Evolutionary conservation across 495 filamentous ascomycete species (phyloP).

Genomic region (Xanthoparmelia taractica): DNA sequence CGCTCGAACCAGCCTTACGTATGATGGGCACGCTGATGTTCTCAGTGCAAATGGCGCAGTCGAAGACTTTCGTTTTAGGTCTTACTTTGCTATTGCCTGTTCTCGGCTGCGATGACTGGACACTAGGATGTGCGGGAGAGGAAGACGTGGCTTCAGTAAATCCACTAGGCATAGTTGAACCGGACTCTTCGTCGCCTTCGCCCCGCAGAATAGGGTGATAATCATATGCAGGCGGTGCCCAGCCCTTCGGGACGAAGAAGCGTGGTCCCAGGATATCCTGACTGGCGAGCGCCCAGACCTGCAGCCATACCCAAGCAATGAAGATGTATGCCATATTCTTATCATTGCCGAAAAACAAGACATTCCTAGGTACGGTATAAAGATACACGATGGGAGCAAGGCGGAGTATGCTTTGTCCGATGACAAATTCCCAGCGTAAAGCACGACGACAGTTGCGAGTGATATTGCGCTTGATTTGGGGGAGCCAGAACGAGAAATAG

Average conservation of each 20-base stretch:
- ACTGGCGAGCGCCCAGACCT: slow-evolving; percentile 65
- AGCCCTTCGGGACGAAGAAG: slow-evolving; percentile 61
- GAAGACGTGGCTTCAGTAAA: slow-evolving; percentile 38
- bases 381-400: slow-evolving; percentile 76
- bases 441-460: slow-evolving; percentile 87
- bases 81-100: slow-evolving; percentile 37
- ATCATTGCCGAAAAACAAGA: slow-evolving; percentile 71
- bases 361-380: slow-evolving; percentile 62
- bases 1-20: slow-evolving; percentile 43
- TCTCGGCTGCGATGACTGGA: slow-evolving; percentile 23
- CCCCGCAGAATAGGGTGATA: slow-evolving; percentile 85
- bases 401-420: slow-evolving; percentile 72
- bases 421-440: slow-evolving; percentile 76
- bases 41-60: slow-evolving; percentile 94
- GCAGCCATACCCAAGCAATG: slow-evolving; percentile 84
- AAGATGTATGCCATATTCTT: slow-evolving; percentile 52
- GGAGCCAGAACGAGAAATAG: slow-evolving; percentile 85
- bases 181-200: slow-evolving; percentile 67
- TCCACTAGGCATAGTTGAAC: slow-evolving; percentile 61
- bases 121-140: slow-evolving; percentile 19
- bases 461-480: slow-evolving; percentile 85
- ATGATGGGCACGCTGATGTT: slow-evolving; percentile 81
- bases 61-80: slow-evolving; percentile 55
- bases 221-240: slow-evolving; percentile 80
- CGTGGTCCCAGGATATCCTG: slow-evolving; percentile 84